Evolutionary conservation across 164 flowering plant species (phyloP), one percentile per base, ranked within the genome.

Genomic region (Sedum album): DNA sequence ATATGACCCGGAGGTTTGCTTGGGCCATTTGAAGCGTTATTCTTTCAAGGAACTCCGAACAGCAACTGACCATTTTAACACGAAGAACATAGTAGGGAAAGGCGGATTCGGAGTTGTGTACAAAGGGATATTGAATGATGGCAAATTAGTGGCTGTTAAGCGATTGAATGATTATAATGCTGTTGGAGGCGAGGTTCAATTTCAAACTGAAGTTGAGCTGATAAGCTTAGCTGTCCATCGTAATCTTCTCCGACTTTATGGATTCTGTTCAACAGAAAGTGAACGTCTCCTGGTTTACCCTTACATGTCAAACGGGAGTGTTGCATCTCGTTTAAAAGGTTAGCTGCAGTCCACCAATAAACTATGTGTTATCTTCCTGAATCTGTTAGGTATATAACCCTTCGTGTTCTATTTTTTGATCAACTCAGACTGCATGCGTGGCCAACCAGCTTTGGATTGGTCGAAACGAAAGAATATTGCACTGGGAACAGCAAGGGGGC

Each of bases 31-130:
- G 73, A 86, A 73, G 79, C 79, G 79, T 68, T 88, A 82, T 46
- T 78, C 76, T n/a, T 84, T 86, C 69, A 78, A 79, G 69, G 90
- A 88, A 57, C 90, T 88, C 70, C 85, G 82, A 64, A 35, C 17
- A 15, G 90, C 93, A 3, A 88, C 93, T 38, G 60, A 77, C 77
- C 84, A 85, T 75, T 88, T 88, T 81, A 82, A 81, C 79, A 76
- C 76, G 79, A 88, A 83, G 75, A 81, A 87, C 77, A 73, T 87
- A 66, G 33, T 87, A 7, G 93, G 93, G 14, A 84, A 80, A 65
- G 90, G 93, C n/a, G 93, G 93, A 8, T 88, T 86, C 38, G 90
- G 93, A 31, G 78, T 76, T 69, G 88, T 86, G 13, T 88, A 88
- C 80, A 88, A 84, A 79, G 93, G 93, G 31, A 53, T 49, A 74